Percentiles rank a stretch among this genome's conserved stretches.
phyloP scores from a whole-genome alignment of 2,329 filamentous ascomycete species.

The Fusarium sp. region DNA sequence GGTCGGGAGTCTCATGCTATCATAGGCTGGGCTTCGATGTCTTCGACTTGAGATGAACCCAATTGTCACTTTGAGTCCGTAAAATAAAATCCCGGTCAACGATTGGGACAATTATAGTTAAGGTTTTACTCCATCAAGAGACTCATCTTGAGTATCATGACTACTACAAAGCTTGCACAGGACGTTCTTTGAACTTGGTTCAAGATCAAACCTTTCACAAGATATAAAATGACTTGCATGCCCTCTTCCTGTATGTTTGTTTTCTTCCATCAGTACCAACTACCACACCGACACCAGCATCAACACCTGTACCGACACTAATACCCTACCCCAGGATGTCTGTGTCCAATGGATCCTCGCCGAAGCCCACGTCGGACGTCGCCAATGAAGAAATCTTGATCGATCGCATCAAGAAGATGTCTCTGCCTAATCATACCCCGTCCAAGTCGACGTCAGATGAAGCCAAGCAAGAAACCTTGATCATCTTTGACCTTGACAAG shows the following conservation, averaged over 20 bases:
- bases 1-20: no score
- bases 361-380: neutral
- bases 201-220: neutral
- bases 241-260: neutral
- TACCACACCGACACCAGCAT: neutral
- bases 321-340: neutral
- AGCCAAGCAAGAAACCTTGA: neutral
- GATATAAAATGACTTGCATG: neutral
- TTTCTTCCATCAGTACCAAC: neutral
- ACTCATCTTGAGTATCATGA: neutral
- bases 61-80: neutral
- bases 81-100: neutral
- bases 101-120: neutral
- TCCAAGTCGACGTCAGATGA: neutral
- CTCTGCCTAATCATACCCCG: neutral
- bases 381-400: neutral
- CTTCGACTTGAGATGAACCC: neutral
- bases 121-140: neutral
- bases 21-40: neutral
- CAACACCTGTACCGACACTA: no score
- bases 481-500: constrained; percentile 22
- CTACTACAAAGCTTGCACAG: neutral
- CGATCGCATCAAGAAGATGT: neutral
- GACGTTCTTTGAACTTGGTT: neutral
- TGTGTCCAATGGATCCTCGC: neutral